Conservation (phyloP, 371 early-diverging fungal species). For the Phascolomyces articulosus region DNA sequence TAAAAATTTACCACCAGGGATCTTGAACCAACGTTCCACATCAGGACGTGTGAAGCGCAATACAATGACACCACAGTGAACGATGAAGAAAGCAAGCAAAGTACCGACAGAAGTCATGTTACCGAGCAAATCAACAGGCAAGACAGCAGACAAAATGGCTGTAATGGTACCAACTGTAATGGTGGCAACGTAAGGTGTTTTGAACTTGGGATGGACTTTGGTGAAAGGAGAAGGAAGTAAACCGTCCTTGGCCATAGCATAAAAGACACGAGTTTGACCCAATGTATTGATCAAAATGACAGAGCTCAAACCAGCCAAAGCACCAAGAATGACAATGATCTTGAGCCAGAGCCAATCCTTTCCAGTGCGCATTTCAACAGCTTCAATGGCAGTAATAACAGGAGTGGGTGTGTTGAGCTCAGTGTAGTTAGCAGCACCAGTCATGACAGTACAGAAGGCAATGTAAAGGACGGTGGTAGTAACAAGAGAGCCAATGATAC, state of each 20-base stretch:
- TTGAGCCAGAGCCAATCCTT: slow-evolving; percentile 67
- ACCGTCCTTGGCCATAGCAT: slow-evolving; percentile 87
- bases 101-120: slow-evolving; percentile 90
- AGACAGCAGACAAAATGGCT: slow-evolving; percentile 70
- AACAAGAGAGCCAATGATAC: slow-evolving; percentile 76
- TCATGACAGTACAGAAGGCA: slow-evolving; percentile 67
- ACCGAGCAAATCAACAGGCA: slow-evolving; percentile 84
- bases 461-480: slow-evolving; percentile 84
- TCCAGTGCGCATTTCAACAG: slow-evolving; percentile 38
- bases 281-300: slow-evolving; percentile 77
- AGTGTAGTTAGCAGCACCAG: slow-evolving; percentile 72
- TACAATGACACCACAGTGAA: slow-evolving; percentile 76
- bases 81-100: slow-evolving; percentile 83
- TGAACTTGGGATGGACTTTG: slow-evolving; percentile 63
- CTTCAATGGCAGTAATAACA: slow-evolving; percentile 64
- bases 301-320: slow-evolving; percentile 77
- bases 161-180: slow-evolving; percentile 74
- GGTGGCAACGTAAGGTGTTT: slow-evolving; percentile 80
- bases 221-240: slow-evolving; percentile 74
- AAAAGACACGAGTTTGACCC: slow-evolving; percentile 89
- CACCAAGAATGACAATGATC: slow-evolving; percentile 75
- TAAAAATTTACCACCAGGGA: slow-evolving; percentile 68
- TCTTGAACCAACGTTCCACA: slow-evolving; percentile 72
- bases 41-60: slow-evolving; percentile 79
- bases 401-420: slow-evolving; percentile 60